These are phyloP conservation scores for Fusarium sulawesiense DNA, from an alignment of 2,329 filamentous ascomycete genomes.

Conservation along the genomic window DNA sequence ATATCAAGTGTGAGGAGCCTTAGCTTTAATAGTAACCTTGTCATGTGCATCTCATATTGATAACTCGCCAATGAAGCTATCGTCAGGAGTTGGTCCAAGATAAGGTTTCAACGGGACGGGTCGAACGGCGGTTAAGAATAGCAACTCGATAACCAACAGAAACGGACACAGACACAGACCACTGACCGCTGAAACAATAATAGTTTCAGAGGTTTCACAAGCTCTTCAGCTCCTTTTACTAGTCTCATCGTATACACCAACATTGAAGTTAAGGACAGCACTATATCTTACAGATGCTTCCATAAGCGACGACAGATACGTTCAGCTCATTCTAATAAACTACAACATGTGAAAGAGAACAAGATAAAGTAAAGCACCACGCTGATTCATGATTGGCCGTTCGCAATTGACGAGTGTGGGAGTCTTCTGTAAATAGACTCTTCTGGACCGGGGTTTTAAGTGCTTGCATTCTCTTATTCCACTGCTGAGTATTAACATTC, in stretches of 20 bases:
- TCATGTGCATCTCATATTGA: neutral
- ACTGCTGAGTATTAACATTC: conserved; percentile 3
- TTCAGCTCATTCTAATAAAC: neutral
- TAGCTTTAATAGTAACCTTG: neutral
- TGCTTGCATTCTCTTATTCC: conserved; percentile 40
- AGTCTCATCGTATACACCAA: neutral
- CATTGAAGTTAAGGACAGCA: neutral
- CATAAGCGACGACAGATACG: neutral
- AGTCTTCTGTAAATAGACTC: conserved; percentile 33
- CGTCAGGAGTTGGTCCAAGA: neutral
- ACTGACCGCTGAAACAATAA: conserved; percentile 10
- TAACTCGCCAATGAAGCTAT: neutral
- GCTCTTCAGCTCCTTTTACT: neutral
- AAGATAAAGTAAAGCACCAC: conserved; percentile 22
- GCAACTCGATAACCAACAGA: neutral
- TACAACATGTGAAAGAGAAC: neutral
- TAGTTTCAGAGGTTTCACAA: conserved; percentile 5
- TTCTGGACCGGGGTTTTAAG: conserved; percentile 44
- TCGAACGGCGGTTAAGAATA: conserved; percentile 9
- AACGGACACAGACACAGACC: neutral
- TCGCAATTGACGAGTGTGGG: conserved; percentile 10
- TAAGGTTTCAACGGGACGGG: conserved; percentile 11
- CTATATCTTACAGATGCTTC: neutral
- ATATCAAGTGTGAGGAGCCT: neutral
- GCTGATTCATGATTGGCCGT: conserved; percentile 33